A percentile compares a stretch with the other conserved stretches of the same genome.
Evolutionary conservation across 495 filamentous ascomycete genomes (phyloP).

Genomic region (Aspergillus egyptiacus): DNA sequence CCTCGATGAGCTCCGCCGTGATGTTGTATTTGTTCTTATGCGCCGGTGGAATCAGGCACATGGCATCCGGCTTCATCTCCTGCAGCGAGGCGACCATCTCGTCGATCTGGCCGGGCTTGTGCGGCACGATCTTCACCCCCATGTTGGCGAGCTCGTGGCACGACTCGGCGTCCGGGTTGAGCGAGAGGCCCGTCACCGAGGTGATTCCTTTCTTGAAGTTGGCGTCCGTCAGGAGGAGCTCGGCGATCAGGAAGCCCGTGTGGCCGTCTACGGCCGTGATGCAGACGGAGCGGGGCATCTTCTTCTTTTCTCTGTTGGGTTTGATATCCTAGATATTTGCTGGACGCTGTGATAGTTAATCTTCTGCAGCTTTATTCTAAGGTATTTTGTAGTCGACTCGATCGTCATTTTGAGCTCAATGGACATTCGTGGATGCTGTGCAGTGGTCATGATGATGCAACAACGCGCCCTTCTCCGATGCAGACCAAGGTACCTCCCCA

Average conservation of each 20-base stretch:
- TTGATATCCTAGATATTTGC: too few relatives aligned
- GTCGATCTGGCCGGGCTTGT: constrained; percentile 38
- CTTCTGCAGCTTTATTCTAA: too few relatives aligned
- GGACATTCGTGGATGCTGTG: too few relatives aligned
- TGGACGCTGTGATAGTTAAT: too few relatives aligned
- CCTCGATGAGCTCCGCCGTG: constrained; percentile 41
- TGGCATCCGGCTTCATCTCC: constrained; percentile 42
- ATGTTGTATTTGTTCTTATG: constrained; percentile 45
- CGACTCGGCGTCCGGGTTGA: constrained; percentile 42
- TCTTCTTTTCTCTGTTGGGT: too few relatives aligned
- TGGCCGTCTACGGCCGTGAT: constrained; percentile 50
- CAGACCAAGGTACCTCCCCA: too few relatives aligned
- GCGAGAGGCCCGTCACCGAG: constrained; percentile 35
- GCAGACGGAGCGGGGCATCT: not conserved
- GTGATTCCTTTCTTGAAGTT: constrained; percentile 38
- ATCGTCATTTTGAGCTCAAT: too few relatives aligned
- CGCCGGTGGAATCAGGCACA: constrained; percentile 50
- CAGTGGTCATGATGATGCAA: too few relatives aligned
- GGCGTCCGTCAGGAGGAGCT: constrained; percentile 44
- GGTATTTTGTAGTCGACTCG: too few relatives aligned
- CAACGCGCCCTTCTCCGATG: too few relatives aligned
- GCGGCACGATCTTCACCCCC: constrained; percentile 45
- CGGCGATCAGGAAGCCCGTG: constrained; percentile 50
- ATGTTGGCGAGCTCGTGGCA: constrained; percentile 49
- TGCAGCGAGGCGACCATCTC: constrained; percentile 34